These are phyloP conservation scores for Carex arenaria DNA, from an alignment of 202 grass and related monocot species.

Conservation along the genomic window DNA sequence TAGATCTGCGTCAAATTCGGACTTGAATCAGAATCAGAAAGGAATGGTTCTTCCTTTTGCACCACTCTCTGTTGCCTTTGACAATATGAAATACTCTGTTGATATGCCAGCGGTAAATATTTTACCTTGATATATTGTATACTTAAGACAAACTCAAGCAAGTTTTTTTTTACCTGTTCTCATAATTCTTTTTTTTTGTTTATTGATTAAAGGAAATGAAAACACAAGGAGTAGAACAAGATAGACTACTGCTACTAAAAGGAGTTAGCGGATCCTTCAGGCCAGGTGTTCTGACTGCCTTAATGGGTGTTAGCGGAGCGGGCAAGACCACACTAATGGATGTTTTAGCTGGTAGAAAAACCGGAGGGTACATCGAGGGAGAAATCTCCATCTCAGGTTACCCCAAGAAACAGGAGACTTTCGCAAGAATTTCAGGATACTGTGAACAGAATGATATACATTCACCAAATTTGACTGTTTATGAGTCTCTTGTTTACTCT, in stretches of 20 bases:
- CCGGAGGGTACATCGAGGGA: slow-evolving; percentile 71
- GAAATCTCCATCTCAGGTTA: slow-evolving; percentile 71
- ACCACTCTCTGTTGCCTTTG: slow-evolving; percentile 58
- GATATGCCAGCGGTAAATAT: slow-evolving; percentile 64
- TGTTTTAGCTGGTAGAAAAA: slow-evolving; percentile 71
- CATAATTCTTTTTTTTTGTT: slow-evolving; percentile 1
- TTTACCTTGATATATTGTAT: not conserved
- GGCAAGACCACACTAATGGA: slow-evolving; percentile 90
- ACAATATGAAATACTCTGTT: slow-evolving; percentile 69
- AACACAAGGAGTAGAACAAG: slow-evolving; percentile 61
- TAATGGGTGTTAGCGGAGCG: slow-evolving; percentile 74
- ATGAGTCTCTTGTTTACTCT: slow-evolving; percentile 62
- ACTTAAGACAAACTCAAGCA: not conserved
- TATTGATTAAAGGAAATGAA: slow-evolving; percentile 68
- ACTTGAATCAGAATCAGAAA: slow-evolving; percentile 30
- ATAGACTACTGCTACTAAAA: slow-evolving; percentile 58
- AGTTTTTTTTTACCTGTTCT: not conserved
- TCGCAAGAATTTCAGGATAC: slow-evolving; percentile 68
- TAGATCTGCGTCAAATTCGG: not conserved
- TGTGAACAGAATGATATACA: slow-evolving; percentile 92
- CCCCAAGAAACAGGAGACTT: slow-evolving; percentile 80
- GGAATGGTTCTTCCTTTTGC: slow-evolving; percentile 80
- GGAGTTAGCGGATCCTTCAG: slow-evolving; percentile 66
- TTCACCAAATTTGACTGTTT: slow-evolving; percentile 72
- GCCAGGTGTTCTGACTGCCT: slow-evolving; percentile 60